Conservation (phyloP, 495 filamentous ascomycete genomes). For the Trichoderma gamsii region DNA sequence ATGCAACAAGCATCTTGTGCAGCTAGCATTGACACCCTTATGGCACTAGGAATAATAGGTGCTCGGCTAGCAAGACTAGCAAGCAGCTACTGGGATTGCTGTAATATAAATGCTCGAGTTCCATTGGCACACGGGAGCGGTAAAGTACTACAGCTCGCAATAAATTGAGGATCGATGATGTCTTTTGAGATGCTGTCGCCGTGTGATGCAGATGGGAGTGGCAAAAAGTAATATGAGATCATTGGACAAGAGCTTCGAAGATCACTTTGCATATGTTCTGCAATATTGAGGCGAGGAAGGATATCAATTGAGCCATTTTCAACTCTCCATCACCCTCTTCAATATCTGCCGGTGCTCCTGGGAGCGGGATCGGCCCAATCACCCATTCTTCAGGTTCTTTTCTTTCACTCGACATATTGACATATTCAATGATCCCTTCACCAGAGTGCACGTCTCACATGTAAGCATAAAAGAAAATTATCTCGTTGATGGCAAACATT, state of each 20-base stretch:
- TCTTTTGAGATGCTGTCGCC: neutral
- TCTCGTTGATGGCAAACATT: conserved; percentile 17
- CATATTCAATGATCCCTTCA: neutral
- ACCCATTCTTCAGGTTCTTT: neutral
- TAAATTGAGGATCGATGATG: too few relatives aligned
- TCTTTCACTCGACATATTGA: neutral
- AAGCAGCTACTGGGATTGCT: too few relatives aligned
- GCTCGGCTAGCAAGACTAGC: too few relatives aligned
- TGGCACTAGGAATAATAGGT: too few relatives aligned
- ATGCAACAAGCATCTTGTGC: too few relatives aligned
- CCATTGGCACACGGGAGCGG: too few relatives aligned
- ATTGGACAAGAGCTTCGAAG: neutral
- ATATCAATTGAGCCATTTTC: conserved; percentile 2
- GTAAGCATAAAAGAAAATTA: conserved; percentile 9
- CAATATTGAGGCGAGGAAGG: neutral
- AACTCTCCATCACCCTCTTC: neutral
- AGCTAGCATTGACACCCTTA: too few relatives aligned
- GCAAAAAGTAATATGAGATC: neutral
- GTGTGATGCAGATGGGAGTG: neutral
- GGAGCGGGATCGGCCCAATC: neutral
- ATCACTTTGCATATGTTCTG: neutral
- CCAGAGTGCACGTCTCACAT: conserved; percentile 13
- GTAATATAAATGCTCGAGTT: too few relatives aligned
- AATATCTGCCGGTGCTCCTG: neutral
- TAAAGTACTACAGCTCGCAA: too few relatives aligned